Conservation (phyloP, 129 eudicot genomes). For the Flaveria bidentis region DNA sequence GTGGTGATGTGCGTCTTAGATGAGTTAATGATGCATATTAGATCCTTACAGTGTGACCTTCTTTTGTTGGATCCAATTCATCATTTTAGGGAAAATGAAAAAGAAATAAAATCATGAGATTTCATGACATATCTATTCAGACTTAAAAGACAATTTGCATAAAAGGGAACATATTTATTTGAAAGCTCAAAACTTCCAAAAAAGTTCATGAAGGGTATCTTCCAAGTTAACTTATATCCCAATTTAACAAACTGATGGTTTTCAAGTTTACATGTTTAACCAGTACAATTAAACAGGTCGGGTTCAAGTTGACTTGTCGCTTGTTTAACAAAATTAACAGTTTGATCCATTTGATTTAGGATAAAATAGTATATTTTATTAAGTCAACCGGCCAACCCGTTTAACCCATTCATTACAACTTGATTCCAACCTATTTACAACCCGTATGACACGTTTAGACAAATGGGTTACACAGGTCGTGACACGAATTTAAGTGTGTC, state of each 20-base stretch:
- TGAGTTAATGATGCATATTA: not conserved
- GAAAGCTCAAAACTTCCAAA: not conserved
- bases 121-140: not conserved
- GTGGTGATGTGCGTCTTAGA: not conserved
- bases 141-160: too few relatives aligned
- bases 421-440: too few relatives aligned
- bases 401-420: too few relatives aligned
- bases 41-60: not conserved
- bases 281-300: not conserved
- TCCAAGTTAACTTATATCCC: not conserved
- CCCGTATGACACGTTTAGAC: too few relatives aligned
- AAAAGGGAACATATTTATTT: not conserved
- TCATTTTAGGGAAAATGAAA: not conserved
- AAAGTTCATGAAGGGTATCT: not conserved
- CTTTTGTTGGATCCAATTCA: constrained; percentile 1
- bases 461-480: not conserved
- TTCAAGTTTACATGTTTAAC: not conserved
- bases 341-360: too few relatives aligned
- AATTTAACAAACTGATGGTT: not conserved
- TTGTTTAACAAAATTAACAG: too few relatives aligned
- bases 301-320: too few relatives aligned
- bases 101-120: not conserved
- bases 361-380: too few relatives aligned
- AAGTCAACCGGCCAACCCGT: too few relatives aligned
- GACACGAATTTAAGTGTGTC: not conserved